Base-by-base conservation (phyloP, 176 grass and related monocot species). In the Pharus latifolius region DNA sequence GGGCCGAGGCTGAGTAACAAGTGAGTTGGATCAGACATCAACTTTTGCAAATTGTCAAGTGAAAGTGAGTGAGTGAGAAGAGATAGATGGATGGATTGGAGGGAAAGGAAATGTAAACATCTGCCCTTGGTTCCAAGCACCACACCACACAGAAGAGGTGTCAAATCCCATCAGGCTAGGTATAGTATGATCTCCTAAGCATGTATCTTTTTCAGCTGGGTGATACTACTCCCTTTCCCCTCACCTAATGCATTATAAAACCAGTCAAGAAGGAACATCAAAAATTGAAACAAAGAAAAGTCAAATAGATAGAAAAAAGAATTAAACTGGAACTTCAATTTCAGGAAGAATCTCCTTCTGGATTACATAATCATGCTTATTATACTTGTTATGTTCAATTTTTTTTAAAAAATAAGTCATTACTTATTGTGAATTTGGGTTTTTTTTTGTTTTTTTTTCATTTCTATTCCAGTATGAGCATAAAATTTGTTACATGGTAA, bases 121-220 rank as follows among this genome's bases (percentile, higher is more conserved):
- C 83, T 12, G 15, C 31, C 13, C 25, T n/a, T n/a, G 42, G 26
- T 61, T 61, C 63, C 47, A 64, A 65, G 72, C 35, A 78, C 67
- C 80, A 67, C 41, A 47, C n/a, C 51, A 42, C 40, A 22, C n/a
- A 43, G 11, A 29, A 48, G 86, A 85, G 74, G 81, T 85, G 74
- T 78, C 43, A 50, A 23, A 85, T 92, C 85, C 85, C 85, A 76
- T 92, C 82, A 83, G 18, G 63, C 67, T 76, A 74, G 81, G 78
- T 88, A 77, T 45, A 73, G 58, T 72, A 85, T 92, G 74, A 70
- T 61, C 76, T 70, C 55, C 44, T 35, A 88, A 92, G 78, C 89
- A 82, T 82, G 89, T 63, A 38, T 88, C 81, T 46, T 74, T 83
- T 88, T 85, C 82, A 82, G 58, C 73, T 51, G 23, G 50, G 56